Percentiles rank a stretch among this genome's conserved stretches.
phyloP scores from a whole-genome alignment of 129 eudicot species.

The Silybum marianum region DNA sequence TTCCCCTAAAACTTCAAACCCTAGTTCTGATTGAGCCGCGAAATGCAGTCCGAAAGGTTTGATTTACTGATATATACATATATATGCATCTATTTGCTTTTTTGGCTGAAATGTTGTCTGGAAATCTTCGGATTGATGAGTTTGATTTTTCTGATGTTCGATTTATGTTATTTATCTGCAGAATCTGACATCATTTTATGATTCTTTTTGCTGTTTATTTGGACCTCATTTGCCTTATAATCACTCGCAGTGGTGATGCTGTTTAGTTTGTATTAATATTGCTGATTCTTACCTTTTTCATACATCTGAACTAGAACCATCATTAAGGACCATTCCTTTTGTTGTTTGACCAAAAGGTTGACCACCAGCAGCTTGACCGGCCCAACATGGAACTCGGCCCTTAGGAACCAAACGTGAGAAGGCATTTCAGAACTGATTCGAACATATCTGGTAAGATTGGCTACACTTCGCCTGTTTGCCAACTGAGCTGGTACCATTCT shows the following conservation, averaged over 20 bases:
- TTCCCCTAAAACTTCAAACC: constrained; percentile 30
- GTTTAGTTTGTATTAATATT: constrained; percentile 1
- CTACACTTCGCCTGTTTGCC: too few relatives aligned
- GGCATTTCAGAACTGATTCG: too few relatives aligned
- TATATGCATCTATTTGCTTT: neutral
- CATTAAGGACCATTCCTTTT: too few relatives aligned
- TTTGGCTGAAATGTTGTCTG: constrained; percentile 12
- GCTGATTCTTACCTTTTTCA: constrained; percentile 7
- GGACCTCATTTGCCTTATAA: neutral
- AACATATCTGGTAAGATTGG: too few relatives aligned
- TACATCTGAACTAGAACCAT: neutral
- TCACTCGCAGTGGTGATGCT: neutral
- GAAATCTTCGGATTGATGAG: neutral
- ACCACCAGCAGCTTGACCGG: too few relatives aligned
- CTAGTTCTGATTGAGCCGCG: constrained; percentile 24
- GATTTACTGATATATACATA: neutral
- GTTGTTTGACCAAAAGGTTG: too few relatives aligned
- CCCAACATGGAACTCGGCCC: too few relatives aligned
- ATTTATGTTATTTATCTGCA: constrained; percentile 20
- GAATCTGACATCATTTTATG: constrained; percentile 1
- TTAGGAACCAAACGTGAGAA: too few relatives aligned
- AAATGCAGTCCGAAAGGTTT: constrained; percentile 40
- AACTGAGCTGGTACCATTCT: neutral
- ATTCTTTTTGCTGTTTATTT: constrained; percentile 15
- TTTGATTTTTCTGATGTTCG: constrained; percentile 13